Conservation (phyloP, 2,329 filamentous ascomycete genomes). For the Penicillium frequentans region DNA sequence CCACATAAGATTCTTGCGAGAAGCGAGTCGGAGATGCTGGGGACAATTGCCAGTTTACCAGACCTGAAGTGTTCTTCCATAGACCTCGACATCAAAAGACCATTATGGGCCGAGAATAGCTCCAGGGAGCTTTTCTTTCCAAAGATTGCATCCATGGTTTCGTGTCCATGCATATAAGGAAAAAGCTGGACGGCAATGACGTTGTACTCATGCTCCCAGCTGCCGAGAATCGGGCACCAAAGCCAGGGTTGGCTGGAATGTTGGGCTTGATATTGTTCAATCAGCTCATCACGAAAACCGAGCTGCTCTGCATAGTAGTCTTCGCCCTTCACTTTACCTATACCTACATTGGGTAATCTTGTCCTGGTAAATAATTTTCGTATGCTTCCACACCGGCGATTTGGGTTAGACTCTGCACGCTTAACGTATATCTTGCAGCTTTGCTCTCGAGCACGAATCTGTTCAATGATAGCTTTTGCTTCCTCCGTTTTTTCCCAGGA, state of each 20-base stretch:
- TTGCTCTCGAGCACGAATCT: neutral
- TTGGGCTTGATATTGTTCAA: neutral
- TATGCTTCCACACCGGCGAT: neutral
- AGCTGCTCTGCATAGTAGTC: neutral
- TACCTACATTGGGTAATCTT: neutral
- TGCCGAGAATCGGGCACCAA: neutral
- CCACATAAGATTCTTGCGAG: neutral
- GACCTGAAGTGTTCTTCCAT: neutral
- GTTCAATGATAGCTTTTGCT: neutral
- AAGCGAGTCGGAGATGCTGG: neutral
- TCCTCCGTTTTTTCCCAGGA: neutral
- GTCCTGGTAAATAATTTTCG: neutral
- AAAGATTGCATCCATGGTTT: conserved; percentile 21
- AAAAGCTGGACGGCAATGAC: conserved; percentile 15
- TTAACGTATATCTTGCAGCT: neutral
- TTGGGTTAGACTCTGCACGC: neutral
- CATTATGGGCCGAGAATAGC: conserved; percentile 16
- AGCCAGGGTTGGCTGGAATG: neutral
- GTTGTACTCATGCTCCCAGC: neutral
- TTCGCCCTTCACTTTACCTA: neutral
- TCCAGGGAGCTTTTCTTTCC: conserved; percentile 10
- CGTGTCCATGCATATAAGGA: conserved; percentile 14
- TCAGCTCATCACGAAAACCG: neutral
- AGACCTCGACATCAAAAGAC: neutral
- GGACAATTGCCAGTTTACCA: neutral